Base-by-base conservation (phyloP, 805 yeast genomes). In the Ogataea parapolymorpha region DNA sequence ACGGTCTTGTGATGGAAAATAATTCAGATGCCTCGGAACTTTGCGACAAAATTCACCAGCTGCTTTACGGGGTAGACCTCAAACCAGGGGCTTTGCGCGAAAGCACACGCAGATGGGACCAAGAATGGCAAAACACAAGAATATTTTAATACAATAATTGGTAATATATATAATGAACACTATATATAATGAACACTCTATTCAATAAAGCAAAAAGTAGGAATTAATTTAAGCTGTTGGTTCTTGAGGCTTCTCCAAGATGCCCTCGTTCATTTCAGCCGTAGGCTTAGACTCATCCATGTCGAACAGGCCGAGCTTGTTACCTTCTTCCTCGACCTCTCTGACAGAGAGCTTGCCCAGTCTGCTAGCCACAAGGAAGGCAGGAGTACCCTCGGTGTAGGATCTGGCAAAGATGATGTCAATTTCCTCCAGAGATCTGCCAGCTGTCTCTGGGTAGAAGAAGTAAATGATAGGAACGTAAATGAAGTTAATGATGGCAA, bases 391-490 rank as follows among this genome's bases (percentile, higher is more conserved):
- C 46, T 83, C 89, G 33, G 63, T 70, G 43, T 48, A 57, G 6
- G 84, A 75, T 64, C 75, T 77, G 55, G 85, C 85, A 48, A 65
- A 78, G 41, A 83, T 79, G 56, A 80, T 79, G 58, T 83, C 90
- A 59, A 83, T 75, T 56, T 82, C 87, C 62, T 83, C 90, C 62
- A 84, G 71, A 27, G 84, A 71, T 60, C 87, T 74, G 36, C 88
- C 87, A 24, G 84, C 79, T 32, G 89, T 82, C 67, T 84, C 91
- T 30, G 90, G 91, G 61, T 80, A 84, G 62, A 72, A 76, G 66
- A 81, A 73, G 72, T 66, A 80, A 47, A 78, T 78, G 45, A 81
- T 64, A 24, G 87, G 85, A 39, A 79, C 62, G 67, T 78, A 82
- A 33, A 70, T 47, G 55, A 74, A 72, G 67, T 83, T 83, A 48